A percentile compares a stretch with the other conserved stretches of the same genome.
These are phyloP conservation scores for Camelina hispida DNA, from an alignment of 345 rosid species.

Conservation along the genomic window DNA sequence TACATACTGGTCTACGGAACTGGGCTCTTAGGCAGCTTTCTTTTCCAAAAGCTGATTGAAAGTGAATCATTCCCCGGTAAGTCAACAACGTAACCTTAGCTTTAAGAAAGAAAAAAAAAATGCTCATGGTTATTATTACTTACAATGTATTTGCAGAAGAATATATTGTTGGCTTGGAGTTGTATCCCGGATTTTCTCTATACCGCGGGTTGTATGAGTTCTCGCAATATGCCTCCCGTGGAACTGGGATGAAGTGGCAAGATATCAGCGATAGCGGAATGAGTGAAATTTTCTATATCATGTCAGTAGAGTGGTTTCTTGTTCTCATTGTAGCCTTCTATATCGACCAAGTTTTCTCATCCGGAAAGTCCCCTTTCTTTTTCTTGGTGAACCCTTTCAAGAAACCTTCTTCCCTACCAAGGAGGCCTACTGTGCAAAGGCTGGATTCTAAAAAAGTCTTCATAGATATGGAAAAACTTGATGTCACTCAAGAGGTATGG, in stretches of 20 bases:
- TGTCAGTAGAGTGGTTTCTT: slow-evolving; percentile 73
- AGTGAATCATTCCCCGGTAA: slow-evolving; percentile 72
- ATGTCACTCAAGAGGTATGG: slow-evolving; percentile 61
- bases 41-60: slow-evolving; percentile 62
- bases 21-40: slow-evolving; percentile 80
- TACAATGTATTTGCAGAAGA: slow-evolving; percentile 51
- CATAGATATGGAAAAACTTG: slow-evolving; percentile 75
- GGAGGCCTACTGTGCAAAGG: slow-evolving; percentile 53
- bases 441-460: slow-evolving; percentile 61
- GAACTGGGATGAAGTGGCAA: slow-evolving; percentile 75
- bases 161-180: slow-evolving; percentile 67
- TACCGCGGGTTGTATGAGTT: slow-evolving; percentile 88
- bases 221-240: slow-evolving; percentile 55
- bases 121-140: slow-evolving; percentile 7
- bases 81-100: slow-evolving; percentile 28
- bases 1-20: slow-evolving; percentile 74
- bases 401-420: slow-evolving; percentile 47
- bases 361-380: slow-evolving; percentile 56
- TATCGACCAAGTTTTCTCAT: slow-evolving; percentile 57
- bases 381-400: slow-evolving; percentile 48
- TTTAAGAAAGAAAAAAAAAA: not conserved
- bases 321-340: slow-evolving; percentile 65
- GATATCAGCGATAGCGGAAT: slow-evolving; percentile 70
- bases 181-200: slow-evolving; percentile 88
- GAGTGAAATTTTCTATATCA: slow-evolving; percentile 67